Base-by-base conservation (phyloP, 2,329 filamentous ascomycete species). In the Paecilomyces sp. region DNA sequence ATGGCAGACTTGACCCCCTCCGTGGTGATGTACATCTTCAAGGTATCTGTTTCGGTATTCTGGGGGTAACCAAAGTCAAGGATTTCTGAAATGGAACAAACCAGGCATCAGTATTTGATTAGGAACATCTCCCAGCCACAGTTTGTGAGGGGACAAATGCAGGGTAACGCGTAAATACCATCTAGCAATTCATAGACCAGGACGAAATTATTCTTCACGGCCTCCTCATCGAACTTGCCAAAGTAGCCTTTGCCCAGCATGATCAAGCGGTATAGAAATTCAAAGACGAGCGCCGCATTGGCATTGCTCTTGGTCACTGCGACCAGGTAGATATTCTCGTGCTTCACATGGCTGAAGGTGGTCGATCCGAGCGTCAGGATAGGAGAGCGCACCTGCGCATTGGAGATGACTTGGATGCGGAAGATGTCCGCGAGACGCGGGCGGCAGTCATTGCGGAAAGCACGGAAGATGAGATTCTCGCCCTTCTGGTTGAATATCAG, bases 21-120 rank as follows among this genome's bases (percentile, higher is more conserved):
- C 36, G 94, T 99, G 52, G 95, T 99, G 71, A 99, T 99, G 82
- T 99, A 99, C 93, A 97, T 97, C 79, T 99, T 99, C 68, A 99
- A 82, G 15, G 94, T 97, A 75, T 99, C 94, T 58, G 93, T 96
- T 79, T 99, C 94, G 63, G 94, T 99, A 75, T 97, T 97, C 75
- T 99, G 94, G 34, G 94, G 94, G 74, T 99, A 99, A 63, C 94
- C 94, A 77, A 99, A 99, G 77, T 99, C 94, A 74, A 99, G 87
- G 71, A 99, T 97, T 79, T 99, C 94, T 94, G 67, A 22, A 55
- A 28, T 53, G n/a, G 47, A 18, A 53, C 36, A 41, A 41, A 18
- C 47, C 22, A 61, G 30, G n/a, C n/a, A 33, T 51, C 59, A 33
- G 59, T 58, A 58, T 31, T 50, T 55, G 34, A 47, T 57, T 28